A percentile compares a stretch with the other conserved stretches of the same genome.
Evolutionary conservation across 352 stramenopile genomes (phyloP).

Genomic region (Pythium phragmitis): DNA sequence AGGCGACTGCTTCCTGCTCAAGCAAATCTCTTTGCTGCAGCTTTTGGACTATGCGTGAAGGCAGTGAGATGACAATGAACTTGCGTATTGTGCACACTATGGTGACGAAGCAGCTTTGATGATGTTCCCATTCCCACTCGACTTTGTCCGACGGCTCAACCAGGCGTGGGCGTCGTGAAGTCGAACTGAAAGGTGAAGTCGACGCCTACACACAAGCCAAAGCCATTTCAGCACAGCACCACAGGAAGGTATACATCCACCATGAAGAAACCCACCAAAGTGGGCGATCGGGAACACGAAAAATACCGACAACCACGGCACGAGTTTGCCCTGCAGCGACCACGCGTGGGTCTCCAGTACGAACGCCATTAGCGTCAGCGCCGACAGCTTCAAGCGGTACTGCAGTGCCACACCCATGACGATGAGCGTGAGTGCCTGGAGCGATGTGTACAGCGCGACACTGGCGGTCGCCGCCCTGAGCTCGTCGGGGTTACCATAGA

Average conservation of each 20-base stretch:
- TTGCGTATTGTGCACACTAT: too few relatives aligned
- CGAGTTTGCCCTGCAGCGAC: slow-evolving; percentile 14
- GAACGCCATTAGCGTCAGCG: slow-evolving; percentile 14
- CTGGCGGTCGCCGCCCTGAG: slow-evolving; percentile 36
- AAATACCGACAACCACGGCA: slow-evolving; percentile 16
- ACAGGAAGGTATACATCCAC: not conserved
- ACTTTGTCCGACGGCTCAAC: not conserved
- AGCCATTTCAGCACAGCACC: not conserved
- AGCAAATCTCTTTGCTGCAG: slow-evolving; percentile 39
- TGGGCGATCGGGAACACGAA: slow-evolving; percentile 24
- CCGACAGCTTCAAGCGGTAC: slow-evolving; percentile 16
- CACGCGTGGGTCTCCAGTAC: slow-evolving; percentile 15
- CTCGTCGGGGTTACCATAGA: slow-evolving; percentile 43
- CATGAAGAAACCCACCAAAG: slow-evolving; percentile 2
- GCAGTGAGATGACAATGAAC: too few relatives aligned
- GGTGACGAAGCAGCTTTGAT: too few relatives aligned
- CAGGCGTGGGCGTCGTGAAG: slow-evolving; percentile 17
- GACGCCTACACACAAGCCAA: slow-evolving; percentile 1
- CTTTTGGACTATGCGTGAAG: too few relatives aligned
- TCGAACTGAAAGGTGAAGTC: slow-evolving; percentile 24
- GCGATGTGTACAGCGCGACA: not conserved
- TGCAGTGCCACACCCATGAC: slow-evolving; percentile 11
- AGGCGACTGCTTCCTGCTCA: slow-evolving; percentile 73
- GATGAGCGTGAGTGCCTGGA: not conserved
- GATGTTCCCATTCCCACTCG: too few relatives aligned